phyloP scores from a whole-genome alignment of 2,329 filamentous ascomycete genomes.

The Phialemonium atrogriseum region DNA sequence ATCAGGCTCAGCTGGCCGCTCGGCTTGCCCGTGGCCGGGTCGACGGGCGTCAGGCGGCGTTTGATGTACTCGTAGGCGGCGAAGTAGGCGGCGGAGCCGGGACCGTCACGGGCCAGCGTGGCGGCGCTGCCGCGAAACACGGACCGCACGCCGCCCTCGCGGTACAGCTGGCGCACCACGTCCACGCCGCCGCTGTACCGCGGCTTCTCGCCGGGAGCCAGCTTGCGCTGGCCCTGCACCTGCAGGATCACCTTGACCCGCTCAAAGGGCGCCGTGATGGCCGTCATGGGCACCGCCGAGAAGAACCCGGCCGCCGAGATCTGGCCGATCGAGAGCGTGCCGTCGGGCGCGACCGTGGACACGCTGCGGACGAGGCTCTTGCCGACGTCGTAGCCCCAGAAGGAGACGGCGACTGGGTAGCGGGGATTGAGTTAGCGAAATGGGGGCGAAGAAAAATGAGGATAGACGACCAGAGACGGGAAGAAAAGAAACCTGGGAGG shows the following conservation, averaged over 20 bases:
- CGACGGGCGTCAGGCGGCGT: slow-evolving; percentile 73
- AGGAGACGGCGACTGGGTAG: slow-evolving; percentile 54
- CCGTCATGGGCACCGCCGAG: slow-evolving; percentile 93
- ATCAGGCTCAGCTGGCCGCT: slow-evolving; percentile 70
- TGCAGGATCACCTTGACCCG: slow-evolving; percentile 98
- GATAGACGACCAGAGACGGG: too few species aligned
- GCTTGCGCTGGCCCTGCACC: slow-evolving; percentile 84
- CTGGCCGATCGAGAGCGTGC: slow-evolving; percentile 74
- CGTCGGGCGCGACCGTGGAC: slow-evolving; percentile 56
- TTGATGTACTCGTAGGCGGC: slow-evolving; percentile 97
- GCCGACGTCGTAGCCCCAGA: slow-evolving; percentile 91
- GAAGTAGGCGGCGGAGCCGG: slow-evolving; percentile 91
- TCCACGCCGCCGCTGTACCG: slow-evolving; percentile 82
- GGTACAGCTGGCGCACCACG: slow-evolving; percentile 89
- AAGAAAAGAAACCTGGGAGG: neutral
- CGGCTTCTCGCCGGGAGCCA: slow-evolving; percentile 83
- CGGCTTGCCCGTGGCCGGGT: slow-evolving; percentile 62
- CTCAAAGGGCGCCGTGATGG: slow-evolving; percentile 98
- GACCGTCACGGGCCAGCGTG: slow-evolving; percentile 88
- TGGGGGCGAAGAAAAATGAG: neutral
- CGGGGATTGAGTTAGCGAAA: slow-evolving; percentile 2
- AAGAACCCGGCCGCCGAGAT: slow-evolving; percentile 93
- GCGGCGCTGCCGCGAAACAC: slow-evolving; percentile 89
- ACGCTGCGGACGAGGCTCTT: slow-evolving; percentile 73
- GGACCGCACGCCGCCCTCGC: slow-evolving; percentile 78